Conservation (phyloP, 805 yeast species). For the Kluyveromyces nonfermentans region DNA sequence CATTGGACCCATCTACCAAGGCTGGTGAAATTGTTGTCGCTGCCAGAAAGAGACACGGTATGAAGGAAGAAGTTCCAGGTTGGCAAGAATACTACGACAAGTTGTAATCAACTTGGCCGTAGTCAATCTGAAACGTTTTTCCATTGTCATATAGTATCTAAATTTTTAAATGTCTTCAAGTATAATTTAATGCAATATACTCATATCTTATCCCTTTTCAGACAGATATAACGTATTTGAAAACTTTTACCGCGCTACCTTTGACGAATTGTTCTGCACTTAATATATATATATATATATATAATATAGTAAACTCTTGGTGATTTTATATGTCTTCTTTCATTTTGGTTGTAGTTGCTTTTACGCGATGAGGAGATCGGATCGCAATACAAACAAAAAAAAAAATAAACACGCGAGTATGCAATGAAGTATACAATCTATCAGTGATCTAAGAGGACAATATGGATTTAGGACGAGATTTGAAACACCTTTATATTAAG, state of each 20-base stretch:
- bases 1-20: slow-evolving; percentile 74
- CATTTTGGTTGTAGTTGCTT: too few relatives aligned
- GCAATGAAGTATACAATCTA: not conserved
- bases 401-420: too few relatives aligned
- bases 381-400: too few relatives aligned
- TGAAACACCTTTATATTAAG: slow-evolving; percentile 41
- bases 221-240: too few relatives aligned
- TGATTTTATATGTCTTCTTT: too few relatives aligned
- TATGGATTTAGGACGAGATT: slow-evolving; percentile 38
- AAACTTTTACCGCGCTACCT: too few relatives aligned
- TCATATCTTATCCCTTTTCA: not conserved
- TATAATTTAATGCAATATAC: slow-evolving; percentile 5
- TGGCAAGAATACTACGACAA: slow-evolving; percentile 98
- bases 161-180: slow-evolving; percentile 2
- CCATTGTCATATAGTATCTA: not conserved
- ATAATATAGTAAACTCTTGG: too few relatives aligned
- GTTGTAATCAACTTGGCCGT: slow-evolving; percentile 39
- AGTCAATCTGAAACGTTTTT: not conserved
- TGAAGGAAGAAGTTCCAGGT: slow-evolving; percentile 96
- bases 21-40: slow-evolving; percentile 56
- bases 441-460: not conserved
- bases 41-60: slow-evolving; percentile 92
- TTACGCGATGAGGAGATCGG: too few relatives aligned
- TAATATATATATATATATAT: too few relatives aligned
- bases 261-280: too few relatives aligned